Conservation (phyloP, 495 filamentous ascomycete genomes). For the Collariella sp. region DNA sequence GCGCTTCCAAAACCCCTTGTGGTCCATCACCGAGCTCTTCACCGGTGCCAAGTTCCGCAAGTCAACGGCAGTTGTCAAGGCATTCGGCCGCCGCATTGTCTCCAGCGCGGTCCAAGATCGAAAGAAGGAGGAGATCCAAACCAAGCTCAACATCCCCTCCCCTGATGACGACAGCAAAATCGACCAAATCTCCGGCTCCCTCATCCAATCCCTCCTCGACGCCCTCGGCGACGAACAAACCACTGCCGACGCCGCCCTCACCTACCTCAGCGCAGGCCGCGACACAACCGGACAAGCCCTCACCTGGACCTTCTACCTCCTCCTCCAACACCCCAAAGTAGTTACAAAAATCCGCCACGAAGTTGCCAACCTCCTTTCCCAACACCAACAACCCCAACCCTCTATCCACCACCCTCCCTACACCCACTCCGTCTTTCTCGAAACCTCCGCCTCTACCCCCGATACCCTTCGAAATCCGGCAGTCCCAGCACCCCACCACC, state of each 20-base stretch:
- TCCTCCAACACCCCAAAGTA: constrained; percentile 41
- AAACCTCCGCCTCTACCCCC: constrained; percentile 51
- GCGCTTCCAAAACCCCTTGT: constrained; percentile 55
- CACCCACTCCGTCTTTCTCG: constrained; percentile 49
- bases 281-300: constrained; percentile 55
- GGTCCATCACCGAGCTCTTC: constrained; percentile 46
- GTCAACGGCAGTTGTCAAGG: constrained; percentile 39
- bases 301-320: constrained; percentile 51
- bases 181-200: constrained; percentile 41
- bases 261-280: constrained; percentile 51
- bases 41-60: constrained; percentile 38
- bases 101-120: constrained; percentile 35
- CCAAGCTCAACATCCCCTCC: neutral
- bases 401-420: constrained; percentile 40
- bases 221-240: constrained; percentile 40
- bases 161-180: constrained; percentile 21
- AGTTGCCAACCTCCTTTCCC: constrained; percentile 16
- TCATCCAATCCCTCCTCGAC: constrained; percentile 50
- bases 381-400: neutral
- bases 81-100: constrained; percentile 45
- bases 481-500: constrained; percentile 40
- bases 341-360: constrained; percentile 37
- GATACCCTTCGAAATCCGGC: constrained; percentile 54
- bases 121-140: neutral
- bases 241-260: constrained; percentile 52